These are phyloP conservation scores for Chlamydomonas incerta DNA, from an alignment of 139 green algal species.

Conservation along the genomic window DNA sequence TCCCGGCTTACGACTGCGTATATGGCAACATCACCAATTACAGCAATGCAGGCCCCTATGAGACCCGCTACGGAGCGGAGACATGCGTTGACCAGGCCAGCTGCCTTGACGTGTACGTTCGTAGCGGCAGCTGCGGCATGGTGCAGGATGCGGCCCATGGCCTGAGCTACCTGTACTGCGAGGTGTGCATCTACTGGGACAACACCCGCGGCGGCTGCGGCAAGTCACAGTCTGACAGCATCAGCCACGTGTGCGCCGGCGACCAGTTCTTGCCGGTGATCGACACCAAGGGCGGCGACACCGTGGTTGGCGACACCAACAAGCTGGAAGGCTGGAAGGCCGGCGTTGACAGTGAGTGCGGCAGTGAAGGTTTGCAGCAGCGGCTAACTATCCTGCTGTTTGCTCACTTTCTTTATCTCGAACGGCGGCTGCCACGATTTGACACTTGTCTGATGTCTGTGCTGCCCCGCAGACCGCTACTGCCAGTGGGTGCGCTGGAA, in stretches of 20 bases:
- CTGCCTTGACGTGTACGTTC: neutral
- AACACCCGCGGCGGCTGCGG: neutral
- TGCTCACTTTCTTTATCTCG: no score
- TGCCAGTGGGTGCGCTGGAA: neutral
- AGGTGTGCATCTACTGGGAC: neutral
- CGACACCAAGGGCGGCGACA: neutral
- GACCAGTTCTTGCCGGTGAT: neutral
- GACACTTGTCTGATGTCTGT: no score
- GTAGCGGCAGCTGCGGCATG: neutral
- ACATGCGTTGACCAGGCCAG: neutral
- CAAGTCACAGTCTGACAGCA: neutral
- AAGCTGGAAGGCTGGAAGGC: neutral
- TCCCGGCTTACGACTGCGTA: no score
- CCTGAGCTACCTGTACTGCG: neutral
- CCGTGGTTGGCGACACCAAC: neutral
- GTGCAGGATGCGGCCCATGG: neutral
- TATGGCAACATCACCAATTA: no score
- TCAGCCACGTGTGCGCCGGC: constrained; percentile 5
- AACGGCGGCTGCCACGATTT: no score
- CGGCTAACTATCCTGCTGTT: no score
- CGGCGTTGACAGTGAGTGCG: neutral
- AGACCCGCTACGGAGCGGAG: neutral
- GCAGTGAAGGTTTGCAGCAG: no score
- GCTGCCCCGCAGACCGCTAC: constrained; percentile 1
- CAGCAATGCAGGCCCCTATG: no score